Evolutionary conservation across 371 early-diverging fungal species (phyloP).

Genomic region (Umbelopsis sp.): DNA sequence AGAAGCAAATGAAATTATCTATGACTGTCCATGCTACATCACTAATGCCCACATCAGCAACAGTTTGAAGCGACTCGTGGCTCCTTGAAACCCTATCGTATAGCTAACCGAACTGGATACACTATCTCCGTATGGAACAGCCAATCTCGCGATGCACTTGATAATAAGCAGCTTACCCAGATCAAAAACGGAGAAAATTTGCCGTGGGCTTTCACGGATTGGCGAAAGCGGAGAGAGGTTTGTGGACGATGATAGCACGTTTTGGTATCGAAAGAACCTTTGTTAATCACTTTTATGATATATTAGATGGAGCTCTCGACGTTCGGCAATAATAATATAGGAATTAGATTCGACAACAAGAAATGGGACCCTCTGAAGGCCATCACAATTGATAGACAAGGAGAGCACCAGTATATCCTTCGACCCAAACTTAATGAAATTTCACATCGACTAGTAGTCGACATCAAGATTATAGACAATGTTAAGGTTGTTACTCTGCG

Average conservation of each 20-base stretch:
- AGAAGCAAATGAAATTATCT: conserved; percentile 1
- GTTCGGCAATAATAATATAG: conserved; percentile 69
- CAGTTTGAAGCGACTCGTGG: conserved; percentile 45
- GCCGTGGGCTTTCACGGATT: conserved; percentile 96
- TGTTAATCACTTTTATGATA: background rate
- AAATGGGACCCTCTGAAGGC: conserved; percentile 91
- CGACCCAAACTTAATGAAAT: conserved; percentile 80
- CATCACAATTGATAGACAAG: conserved; percentile 88
- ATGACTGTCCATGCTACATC: background rate
- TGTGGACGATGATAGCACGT: background rate
- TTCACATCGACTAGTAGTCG: conserved; percentile 84
- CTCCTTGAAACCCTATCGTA: conserved; percentile 74
- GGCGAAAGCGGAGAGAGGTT: conserved; percentile 90
- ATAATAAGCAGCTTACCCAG: conserved; percentile 67
- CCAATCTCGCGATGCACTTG: conserved; percentile 46
- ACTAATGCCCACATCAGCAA: background rate
- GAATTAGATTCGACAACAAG: conserved; percentile 84
- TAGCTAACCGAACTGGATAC: conserved; percentile 91
- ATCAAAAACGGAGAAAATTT: conserved; percentile 75
- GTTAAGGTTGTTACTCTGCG: conserved; percentile 93
- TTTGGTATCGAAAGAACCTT: background rate
- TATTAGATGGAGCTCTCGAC: conserved; percentile 27
- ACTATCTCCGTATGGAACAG: conserved; percentile 90
- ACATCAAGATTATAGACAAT: conserved; percentile 82
- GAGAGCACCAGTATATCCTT: conserved; percentile 74